phyloP scores from a whole-genome alignment of 2,329 filamentous ascomycete genomes.

The Epichloe amarillans region DNA sequence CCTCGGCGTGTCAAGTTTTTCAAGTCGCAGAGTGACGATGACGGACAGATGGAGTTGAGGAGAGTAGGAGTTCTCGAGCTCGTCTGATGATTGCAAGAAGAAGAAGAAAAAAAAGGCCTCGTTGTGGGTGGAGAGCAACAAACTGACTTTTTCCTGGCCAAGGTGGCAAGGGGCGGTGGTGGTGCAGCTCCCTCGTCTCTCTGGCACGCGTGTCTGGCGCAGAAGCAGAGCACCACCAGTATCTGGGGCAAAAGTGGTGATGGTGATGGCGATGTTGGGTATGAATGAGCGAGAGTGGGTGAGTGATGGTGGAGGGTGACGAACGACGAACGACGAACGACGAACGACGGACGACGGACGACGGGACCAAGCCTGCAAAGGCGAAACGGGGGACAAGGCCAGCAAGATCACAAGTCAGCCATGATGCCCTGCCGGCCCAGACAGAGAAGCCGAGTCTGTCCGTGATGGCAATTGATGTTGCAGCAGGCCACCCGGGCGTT shows the following conservation, averaged over 20 bases:
- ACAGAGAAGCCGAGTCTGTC: constrained; percentile 4
- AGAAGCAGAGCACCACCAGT: background rate
- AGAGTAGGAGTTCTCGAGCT: background rate
- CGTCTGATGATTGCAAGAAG: background rate
- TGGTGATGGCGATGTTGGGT: constrained; percentile 6
- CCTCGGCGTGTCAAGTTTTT: background rate
- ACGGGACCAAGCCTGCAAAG: background rate
- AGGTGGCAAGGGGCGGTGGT: background rate
- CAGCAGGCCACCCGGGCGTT: constrained; percentile 7
- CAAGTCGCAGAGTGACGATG: background rate
- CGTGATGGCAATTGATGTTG: constrained; percentile 11
- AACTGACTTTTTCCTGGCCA: background rate
- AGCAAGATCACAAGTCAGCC: constrained; percentile 1
- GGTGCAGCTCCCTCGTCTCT: background rate
- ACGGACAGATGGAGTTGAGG: background rate
- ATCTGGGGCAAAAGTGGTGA: constrained; percentile 3
- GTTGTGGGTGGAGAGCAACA: background rate
- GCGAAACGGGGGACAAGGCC: background rate
- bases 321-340: background rate
- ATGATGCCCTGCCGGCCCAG: constrained; percentile 6
- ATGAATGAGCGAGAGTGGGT: background rate
- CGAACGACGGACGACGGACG: too few relatives aligned
- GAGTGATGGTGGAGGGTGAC: background rate
- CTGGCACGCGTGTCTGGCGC: background rate
- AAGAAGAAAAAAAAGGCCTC: background rate